Conservation (phyloP, 129 eudicot genomes). For the Flaveria trinervia region DNA sequence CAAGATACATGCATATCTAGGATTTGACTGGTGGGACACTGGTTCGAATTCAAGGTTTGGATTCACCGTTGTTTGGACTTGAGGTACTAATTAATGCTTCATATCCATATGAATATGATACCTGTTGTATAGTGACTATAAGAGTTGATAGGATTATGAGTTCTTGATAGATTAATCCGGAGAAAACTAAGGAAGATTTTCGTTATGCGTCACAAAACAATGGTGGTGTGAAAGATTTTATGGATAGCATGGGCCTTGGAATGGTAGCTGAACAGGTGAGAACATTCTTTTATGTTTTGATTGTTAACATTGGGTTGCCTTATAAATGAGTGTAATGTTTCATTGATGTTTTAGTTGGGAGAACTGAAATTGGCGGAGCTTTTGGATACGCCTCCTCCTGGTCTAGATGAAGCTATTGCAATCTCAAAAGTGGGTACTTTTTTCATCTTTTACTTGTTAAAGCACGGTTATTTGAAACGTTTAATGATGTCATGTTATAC, state of each 20-base stretch:
- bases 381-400: conserved; percentile 70
- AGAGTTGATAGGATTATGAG: background rate
- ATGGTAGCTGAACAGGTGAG: conserved; percentile 69
- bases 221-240: conserved; percentile 48
- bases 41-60: conserved; percentile 72
- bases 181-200: conserved; percentile 60
- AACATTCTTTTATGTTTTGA: background rate
- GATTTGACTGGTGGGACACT: conserved; percentile 74
- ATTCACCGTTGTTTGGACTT: conserved; percentile 66
- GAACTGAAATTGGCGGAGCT: conserved; percentile 65
- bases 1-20: conserved; percentile 37
- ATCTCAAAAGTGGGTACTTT: conserved; percentile 54
- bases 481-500: background rate
- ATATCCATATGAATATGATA: background rate
- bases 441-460: background rate
- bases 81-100: conserved; percentile 51
- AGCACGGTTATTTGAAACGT: background rate
- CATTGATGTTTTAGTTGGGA: conserved; percentile 46
- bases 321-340: conserved; percentile 21
- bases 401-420: conserved; percentile 73
- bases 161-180: conserved; percentile 53
- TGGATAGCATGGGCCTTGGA: conserved; percentile 86
- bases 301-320: background rate
- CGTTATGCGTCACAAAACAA: conserved; percentile 43
- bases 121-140: background rate